Evolutionary conservation across 169 alveolate species (phyloP).

Genomic region (Plasmodium vinckei): DNA sequence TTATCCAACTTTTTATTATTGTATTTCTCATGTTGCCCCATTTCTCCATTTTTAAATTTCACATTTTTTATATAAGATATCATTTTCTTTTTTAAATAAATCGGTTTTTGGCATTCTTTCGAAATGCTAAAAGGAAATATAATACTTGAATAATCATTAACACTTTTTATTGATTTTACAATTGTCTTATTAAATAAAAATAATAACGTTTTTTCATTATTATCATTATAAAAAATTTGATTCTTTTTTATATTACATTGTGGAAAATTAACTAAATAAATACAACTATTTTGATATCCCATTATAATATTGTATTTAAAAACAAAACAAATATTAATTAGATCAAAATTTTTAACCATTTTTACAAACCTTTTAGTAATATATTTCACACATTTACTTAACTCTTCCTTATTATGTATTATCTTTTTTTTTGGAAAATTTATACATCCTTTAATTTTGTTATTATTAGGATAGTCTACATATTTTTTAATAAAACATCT

Average conservation of each 20-base stretch:
- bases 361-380: constrained; percentile 19
- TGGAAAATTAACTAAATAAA: constrained; percentile 58
- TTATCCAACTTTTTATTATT: neutral
- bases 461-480: constrained; percentile 15
- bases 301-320: constrained; percentile 36
- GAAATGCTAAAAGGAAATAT: constrained; percentile 54
- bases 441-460: constrained; percentile 27
- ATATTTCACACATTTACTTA: constrained; percentile 14
- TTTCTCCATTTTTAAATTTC: neutral
- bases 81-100: constrained; percentile 60
- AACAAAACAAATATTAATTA: constrained; percentile 42
- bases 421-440: constrained; percentile 40
- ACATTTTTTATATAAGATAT: constrained; percentile 20
- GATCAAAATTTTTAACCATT: constrained; percentile 4
- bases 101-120: constrained; percentile 33
- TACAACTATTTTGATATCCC: neutral
- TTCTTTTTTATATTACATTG: constrained; percentile 39
- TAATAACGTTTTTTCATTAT: constrained; percentile 45
- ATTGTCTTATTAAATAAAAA: constrained; percentile 66
- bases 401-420: constrained; percentile 18
- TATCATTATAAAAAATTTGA: constrained; percentile 37
- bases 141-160: constrained; percentile 58
- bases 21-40: neutral
- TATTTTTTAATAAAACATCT: constrained; percentile 54
- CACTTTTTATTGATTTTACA: constrained; percentile 27